Evolutionary conservation across 768 basidiomycete genomes (phyloP).

Genomic region (Boletus reticulatus): DNA sequence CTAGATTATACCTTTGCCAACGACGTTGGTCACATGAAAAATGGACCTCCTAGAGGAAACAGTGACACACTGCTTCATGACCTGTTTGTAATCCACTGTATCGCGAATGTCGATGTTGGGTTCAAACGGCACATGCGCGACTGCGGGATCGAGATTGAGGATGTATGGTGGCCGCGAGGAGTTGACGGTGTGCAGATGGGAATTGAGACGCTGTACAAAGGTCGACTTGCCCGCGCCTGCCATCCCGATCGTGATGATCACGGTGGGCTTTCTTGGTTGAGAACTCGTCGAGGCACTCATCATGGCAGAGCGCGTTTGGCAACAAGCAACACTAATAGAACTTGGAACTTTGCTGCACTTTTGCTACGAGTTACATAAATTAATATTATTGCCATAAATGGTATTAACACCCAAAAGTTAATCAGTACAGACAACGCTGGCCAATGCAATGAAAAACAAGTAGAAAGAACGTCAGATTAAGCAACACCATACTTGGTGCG

Average conservation of each 20-base stretch:
- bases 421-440: not conserved
- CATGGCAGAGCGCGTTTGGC: not conserved
- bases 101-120: constrained; percentile 98
- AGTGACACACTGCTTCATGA: constrained; percentile 95
- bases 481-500: constrained; percentile 30
- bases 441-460: not conserved
- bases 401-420: not conserved
- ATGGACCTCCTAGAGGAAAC: constrained; percentile 16
- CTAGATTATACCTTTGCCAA: constrained; percentile 83
- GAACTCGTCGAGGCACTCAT: constrained; percentile 25
- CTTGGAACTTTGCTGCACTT: no score
- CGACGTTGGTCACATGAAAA: constrained; percentile 15
- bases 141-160: constrained; percentile 97
- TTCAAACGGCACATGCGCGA: constrained; percentile 86
- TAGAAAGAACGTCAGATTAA: not conserved
- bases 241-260: constrained; percentile 93
- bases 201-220: constrained; percentile 92
- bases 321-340: not conserved
- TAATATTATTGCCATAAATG: not conserved
- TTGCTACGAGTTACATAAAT: not conserved
- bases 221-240: constrained; percentile 98
- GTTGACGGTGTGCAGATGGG: constrained; percentile 74
- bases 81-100: constrained; percentile 95
- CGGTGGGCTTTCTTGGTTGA: constrained; percentile 55
- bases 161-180: constrained; percentile 83